phyloP scores from a whole-genome alignment of 2,329 filamentous ascomycete species.

The Hyphodiscus sp. region DNA sequence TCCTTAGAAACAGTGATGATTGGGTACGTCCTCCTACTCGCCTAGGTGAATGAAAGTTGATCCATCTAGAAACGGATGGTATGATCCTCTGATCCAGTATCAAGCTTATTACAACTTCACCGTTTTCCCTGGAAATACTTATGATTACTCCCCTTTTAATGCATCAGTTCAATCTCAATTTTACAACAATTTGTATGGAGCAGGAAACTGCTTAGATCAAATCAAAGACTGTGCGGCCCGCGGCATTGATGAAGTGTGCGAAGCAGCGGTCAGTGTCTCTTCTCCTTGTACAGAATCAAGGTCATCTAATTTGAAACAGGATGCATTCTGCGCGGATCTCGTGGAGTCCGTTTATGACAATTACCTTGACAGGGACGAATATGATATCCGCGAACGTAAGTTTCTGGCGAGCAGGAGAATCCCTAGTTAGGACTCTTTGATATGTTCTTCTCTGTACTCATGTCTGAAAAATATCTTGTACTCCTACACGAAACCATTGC shows the following conservation, averaged over 20 bases:
- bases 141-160: conserved; percentile 47
- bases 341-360: conserved; percentile 47
- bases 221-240: conserved; percentile 48
- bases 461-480: too few relatives aligned
- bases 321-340: conserved; percentile 47
- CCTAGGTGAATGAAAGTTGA: neutral
- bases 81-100: conserved; percentile 34
- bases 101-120: conserved; percentile 52
- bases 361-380: conserved; percentile 49
- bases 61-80: conserved; percentile 44
- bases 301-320: conserved; percentile 23
- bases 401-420: too few relatives aligned
- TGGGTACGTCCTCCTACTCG: conserved; percentile 27
- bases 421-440: too few relatives aligned
- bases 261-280: conserved; percentile 34
- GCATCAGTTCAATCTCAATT: conserved; percentile 41
- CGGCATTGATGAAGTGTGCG: conserved; percentile 45
- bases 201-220: conserved; percentile 53
- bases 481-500: too few relatives aligned
- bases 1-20: conserved; percentile 44
- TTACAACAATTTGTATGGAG: conserved; percentile 54
- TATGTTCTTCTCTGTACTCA: too few relatives aligned
- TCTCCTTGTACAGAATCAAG: too few relatives aligned
- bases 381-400: conserved; percentile 47
- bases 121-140: conserved; percentile 44